Evolutionary conservation across 1,139 yeast species (phyloP).

Genomic region (Sugiyamaella castrensis): DNA sequence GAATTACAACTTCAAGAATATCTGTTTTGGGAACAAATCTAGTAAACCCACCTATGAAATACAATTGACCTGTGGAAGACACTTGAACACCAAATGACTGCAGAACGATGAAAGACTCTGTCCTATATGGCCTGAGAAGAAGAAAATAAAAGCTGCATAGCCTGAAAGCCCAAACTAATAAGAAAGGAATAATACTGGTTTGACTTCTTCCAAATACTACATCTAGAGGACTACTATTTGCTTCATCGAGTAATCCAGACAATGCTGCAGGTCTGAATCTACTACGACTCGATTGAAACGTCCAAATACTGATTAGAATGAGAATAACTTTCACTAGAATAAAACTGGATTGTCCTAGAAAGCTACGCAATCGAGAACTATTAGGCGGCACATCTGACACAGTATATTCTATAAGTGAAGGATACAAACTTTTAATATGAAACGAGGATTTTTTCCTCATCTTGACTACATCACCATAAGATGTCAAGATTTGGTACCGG

Average conservation of each 20-base stretch:
- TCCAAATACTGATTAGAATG: too few species aligned
- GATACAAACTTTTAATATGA: constrained; percentile 18
- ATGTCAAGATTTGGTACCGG: too few species aligned
- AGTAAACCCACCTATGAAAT: constrained; percentile 21
- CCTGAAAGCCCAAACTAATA: constrained; percentile 2
- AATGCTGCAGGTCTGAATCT: too few species aligned
- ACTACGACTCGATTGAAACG: too few species aligned
- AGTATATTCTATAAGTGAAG: constrained; percentile 27
- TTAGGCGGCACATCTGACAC: constrained; percentile 10
- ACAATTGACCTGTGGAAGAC: constrained; percentile 24
- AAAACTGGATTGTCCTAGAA: too few species aligned
- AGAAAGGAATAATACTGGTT: too few species aligned
- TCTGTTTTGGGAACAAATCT: constrained; percentile 48
- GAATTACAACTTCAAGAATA: constrained; percentile 55
- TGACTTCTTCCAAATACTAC: too few species aligned
- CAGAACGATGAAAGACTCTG: constrained; percentile 30
- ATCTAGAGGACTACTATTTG: too few species aligned
- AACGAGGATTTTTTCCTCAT: neutral
- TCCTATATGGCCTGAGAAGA: constrained; percentile 18
- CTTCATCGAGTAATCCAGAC: too few species aligned
- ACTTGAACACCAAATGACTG: constrained; percentile 36
- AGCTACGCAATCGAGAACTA: neutral
- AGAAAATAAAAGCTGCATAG: constrained; percentile 9
- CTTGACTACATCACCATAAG: too few species aligned
- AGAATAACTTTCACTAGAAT: too few species aligned